Evolutionary conservation across 257 asterid genomes (phyloP), one percentile per base, ranked within the genome.

Genomic region (Rehmannia glutinosa): DNA sequence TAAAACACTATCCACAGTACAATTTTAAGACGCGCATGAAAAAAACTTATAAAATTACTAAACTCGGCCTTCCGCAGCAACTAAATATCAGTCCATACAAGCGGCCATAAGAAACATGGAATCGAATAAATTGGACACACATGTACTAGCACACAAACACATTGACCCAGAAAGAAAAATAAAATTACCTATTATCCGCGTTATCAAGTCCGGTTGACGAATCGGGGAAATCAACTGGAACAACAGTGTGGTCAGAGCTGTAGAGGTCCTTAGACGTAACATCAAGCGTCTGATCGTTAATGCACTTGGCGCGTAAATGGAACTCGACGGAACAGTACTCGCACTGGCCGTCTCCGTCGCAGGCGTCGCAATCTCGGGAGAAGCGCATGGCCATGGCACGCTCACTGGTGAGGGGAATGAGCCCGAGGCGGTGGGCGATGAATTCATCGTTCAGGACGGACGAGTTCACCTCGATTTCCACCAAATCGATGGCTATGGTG

Each of bases 331-430:
- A 87, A 76, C 97, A 93, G 73, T 81, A 90, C 87, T 93, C 97
- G 69, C 99, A 93, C 78, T 90, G 96, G 50, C 97, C 97, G 62
- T 90, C 99, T 0, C 99, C 99, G 69, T 93, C 99, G 77, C 97
- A 93, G 43, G 99, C 96, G 73, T 93, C 96, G 69, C 99, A 93
- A 80, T 93, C 97, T 12, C 97, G 90, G 2, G 97, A 91, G 86
- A 90, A 93, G 36, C 97, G 84, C 99, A 91, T 94, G 39, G 91
- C 77, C 99, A 91, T 94, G 28, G 99, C 97, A 0, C 99, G 90
- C 19, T 87, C 95, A 61, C 97, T 91, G 32, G 75, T 84, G 36
- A 94, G 87, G 1, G 99, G 99, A 21, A 94, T 71, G 35, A 94
- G 87, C 0, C 99, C 99, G 1, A 94, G 84, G n/a, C 99, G 94